Conservation (phyloP, 768 basidiomycete species). For the Coprinopsis cinerea region DNA sequence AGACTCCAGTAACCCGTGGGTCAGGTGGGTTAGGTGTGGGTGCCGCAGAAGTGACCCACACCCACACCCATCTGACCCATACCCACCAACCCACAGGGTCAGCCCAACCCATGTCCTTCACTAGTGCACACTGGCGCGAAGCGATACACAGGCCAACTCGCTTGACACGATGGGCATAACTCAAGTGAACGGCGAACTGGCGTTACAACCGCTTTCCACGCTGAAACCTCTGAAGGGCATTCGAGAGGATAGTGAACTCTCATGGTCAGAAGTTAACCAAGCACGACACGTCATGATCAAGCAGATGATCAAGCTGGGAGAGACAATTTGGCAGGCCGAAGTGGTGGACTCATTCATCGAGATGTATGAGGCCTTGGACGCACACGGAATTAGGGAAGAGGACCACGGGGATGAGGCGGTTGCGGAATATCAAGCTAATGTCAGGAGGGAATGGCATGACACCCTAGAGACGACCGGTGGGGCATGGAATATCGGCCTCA, state of each 20-base stretch:
- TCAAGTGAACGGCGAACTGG: background rate
- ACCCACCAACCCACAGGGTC: too few relatives aligned
- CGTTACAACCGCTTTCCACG: background rate
- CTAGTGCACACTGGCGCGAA: too few relatives aligned
- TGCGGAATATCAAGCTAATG: background rate
- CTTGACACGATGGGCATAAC: background rate
- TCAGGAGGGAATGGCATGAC: background rate
- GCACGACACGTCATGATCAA: background rate
- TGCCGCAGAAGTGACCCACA: too few relatives aligned
- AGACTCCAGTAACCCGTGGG: too few relatives aligned
- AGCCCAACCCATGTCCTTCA: too few relatives aligned
- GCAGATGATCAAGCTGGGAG: constrained; percentile 1
- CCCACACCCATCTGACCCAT: too few relatives aligned
- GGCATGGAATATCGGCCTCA: background rate
- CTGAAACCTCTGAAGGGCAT: background rate
- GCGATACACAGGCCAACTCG: background rate
- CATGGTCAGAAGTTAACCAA: background rate
- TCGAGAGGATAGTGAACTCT: background rate
- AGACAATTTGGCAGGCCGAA: background rate
- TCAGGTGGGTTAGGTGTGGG: too few relatives aligned
- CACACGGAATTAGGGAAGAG: background rate
- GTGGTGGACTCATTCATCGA: background rate
- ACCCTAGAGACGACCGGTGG: background rate
- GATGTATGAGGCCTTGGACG: background rate
- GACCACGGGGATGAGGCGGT: background rate